Percentiles rank a stretch among this genome's conserved stretches.
Conservation (phyloP, 2,329 filamentous ascomycete genomes). For the Aspergillus sp. region DNA sequence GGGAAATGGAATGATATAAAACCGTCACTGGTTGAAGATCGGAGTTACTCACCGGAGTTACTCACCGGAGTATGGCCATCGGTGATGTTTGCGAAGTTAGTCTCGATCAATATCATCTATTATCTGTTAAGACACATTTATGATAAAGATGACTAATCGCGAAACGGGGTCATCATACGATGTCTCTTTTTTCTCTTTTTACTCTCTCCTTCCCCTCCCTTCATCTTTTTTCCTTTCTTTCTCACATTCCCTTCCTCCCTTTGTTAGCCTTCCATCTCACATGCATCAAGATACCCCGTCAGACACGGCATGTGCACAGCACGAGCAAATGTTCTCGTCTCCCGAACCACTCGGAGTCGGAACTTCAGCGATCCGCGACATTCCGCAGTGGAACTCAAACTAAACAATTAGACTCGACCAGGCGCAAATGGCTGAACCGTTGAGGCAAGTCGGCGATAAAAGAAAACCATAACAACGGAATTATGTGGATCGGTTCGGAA, state of each 20-base stretch:
- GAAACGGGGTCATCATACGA: no score
- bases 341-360: slow-evolving; percentile 1
- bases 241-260: neutral
- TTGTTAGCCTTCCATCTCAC: neutral
- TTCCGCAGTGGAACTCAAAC: slow-evolving; percentile 2
- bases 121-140: no score
- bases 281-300: neutral
- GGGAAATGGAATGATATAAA: no score
- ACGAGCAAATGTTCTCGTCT: neutral
- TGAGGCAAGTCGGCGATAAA: neutral
- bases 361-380: neutral
- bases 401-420: neutral
- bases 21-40: no score
- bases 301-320: neutral
- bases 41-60: no score
- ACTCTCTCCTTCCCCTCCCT: no score
- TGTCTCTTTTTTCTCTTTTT: no score
- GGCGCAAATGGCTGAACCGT: neutral
- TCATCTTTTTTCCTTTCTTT: neutral
- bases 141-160: no score
- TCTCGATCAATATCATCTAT: no score
- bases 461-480: neutral
- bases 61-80: no score
- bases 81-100: no score
- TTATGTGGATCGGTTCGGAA: neutral